These are phyloP conservation scores for Cutaneotrichosporon mucoides DNA, from an alignment of 1,284 basidiomycete species.

Conservation along the genomic window DNA sequence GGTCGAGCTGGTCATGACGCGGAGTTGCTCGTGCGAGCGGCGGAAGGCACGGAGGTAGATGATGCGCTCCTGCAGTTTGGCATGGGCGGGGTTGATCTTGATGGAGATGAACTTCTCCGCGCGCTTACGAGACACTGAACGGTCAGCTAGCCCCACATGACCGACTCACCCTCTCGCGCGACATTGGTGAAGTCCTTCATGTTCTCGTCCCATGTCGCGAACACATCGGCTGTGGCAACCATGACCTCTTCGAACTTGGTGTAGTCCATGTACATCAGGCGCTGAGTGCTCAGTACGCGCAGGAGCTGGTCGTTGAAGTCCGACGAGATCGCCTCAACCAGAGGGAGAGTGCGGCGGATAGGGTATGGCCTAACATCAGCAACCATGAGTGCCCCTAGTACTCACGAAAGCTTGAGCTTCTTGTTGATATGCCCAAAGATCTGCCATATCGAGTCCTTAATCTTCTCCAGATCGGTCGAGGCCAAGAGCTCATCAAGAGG, in stretches of 20 bases:
- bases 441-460: conserved; percentile 77
- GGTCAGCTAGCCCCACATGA: neutral
- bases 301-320: conserved; percentile 95
- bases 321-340: conserved; percentile 95
- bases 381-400: too few relatives aligned
- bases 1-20: conserved; percentile 94
- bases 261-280: conserved; percentile 90
- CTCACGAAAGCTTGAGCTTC: conserved; percentile 76
- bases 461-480: conserved; percentile 91
- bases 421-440: conserved; percentile 95
- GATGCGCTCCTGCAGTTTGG: conserved; percentile 82
- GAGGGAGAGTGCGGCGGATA: conserved; percentile 86
- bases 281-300: conserved; percentile 81
- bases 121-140: conserved; percentile 75
- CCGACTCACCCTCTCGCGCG: conserved; percentile 63
- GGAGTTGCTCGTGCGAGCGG: conserved; percentile 95
- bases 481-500: conserved; percentile 93
- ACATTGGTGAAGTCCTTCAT: conserved; percentile 99
- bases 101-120: conserved; percentile 95
- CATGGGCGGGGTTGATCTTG: conserved; percentile 87
- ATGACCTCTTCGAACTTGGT: conserved; percentile 86
- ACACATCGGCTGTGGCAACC: conserved; percentile 71
- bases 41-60: conserved; percentile 87
- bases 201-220: conserved; percentile 91
- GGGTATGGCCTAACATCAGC: conserved; percentile 65